Percentiles rank a stretch among this genome's conserved stretches.
phyloP scores from a whole-genome alignment of 2,329 filamentous ascomycete species.

The Penicillium hesseltinei region DNA sequence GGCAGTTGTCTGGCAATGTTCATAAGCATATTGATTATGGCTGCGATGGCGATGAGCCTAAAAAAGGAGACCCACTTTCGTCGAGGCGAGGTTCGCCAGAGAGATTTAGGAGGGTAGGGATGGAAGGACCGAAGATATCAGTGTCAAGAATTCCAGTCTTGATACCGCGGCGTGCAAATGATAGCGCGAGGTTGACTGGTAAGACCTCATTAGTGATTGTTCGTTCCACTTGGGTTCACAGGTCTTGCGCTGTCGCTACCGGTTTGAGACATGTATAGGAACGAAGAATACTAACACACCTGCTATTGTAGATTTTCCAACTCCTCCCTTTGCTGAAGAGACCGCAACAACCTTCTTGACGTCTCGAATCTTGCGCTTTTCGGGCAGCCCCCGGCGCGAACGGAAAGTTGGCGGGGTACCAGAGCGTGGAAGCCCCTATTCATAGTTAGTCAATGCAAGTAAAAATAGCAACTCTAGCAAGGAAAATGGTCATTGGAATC shows the following conservation, averaged over 20 bases:
- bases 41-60: background rate
- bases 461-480: background rate
- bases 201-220: background rate
- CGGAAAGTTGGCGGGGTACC: constrained; percentile 66
- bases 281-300: constrained; percentile 49
- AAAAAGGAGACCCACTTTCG: constrained; percentile 55
- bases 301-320: constrained; percentile 92
- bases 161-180: constrained; percentile 78
- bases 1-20: constrained; percentile 47
- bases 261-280: background rate
- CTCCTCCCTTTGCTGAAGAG: constrained; percentile 95
- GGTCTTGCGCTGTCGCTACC: background rate
- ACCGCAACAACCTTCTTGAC: constrained; percentile 95
- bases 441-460: background rate
- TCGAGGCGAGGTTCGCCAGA: constrained; percentile 75
- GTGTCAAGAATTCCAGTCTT: constrained; percentile 87
- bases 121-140: constrained; percentile 94
- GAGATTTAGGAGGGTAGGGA: constrained; percentile 84
- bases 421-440: constrained; percentile 77
- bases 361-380: constrained; percentile 74
- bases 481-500: background rate
- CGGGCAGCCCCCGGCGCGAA: constrained; percentile 75
- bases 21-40: constrained; percentile 6
- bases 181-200: constrained; percentile 73
- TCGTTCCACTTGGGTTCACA: background rate